phyloP scores from a whole-genome alignment of 2,329 filamentous ascomycete genomes.

The Cordyceps javanica region DNA sequence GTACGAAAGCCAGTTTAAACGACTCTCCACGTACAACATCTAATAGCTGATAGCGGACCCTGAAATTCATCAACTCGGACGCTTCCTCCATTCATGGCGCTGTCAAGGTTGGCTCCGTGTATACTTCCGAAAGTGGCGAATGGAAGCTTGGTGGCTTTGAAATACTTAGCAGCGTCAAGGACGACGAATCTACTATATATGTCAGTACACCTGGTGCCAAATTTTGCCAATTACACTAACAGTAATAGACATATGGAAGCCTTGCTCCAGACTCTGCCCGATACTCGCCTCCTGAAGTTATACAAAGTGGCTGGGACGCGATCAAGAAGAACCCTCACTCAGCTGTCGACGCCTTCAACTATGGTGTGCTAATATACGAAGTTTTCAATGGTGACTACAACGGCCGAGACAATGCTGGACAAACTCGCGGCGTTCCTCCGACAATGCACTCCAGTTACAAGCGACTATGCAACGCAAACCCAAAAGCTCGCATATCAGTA shows the following conservation, averaged over 20 bases:
- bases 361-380: conserved; percentile 79
- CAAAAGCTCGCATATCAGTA: conserved; percentile 79
- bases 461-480: conserved; percentile 78
- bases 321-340: conserved; percentile 77
- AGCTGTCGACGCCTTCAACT: conserved; percentile 82
- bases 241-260: conserved; percentile 69
- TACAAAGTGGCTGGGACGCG: conserved; percentile 81
- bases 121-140: conserved; percentile 91
- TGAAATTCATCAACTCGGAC: conserved; percentile 95
- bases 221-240: not conserved
- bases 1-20: conserved; percentile 39
- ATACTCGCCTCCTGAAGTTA: conserved; percentile 83
- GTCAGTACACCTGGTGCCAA: conserved; percentile 31
- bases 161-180: conserved; percentile 87
- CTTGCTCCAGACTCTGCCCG: conserved; percentile 76
- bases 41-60: conserved; percentile 57
- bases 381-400: conserved; percentile 82
- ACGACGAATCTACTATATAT: conserved; percentile 90
- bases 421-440: conserved; percentile 79
- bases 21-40: not conserved
- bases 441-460: conserved; percentile 90
- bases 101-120: conserved; percentile 79
- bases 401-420: conserved; percentile 71
- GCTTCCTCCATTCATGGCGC: conserved; percentile 87
- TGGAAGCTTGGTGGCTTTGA: conserved; percentile 97